These are phyloP conservation scores for Podospora pseudopauciseta DNA, from an alignment of 495 filamentous ascomycete species.

Conservation along the genomic window DNA sequence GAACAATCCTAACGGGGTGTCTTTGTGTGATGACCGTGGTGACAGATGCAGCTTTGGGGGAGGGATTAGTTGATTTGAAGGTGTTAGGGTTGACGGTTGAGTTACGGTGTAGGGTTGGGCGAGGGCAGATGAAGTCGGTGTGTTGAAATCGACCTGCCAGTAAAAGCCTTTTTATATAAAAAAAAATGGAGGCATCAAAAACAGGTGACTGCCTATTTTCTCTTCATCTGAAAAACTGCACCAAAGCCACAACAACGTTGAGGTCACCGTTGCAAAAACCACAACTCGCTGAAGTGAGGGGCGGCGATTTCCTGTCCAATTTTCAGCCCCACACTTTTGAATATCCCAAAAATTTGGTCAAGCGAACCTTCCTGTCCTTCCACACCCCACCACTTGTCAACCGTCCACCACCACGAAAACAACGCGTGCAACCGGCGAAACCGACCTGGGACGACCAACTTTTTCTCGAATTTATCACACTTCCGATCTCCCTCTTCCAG, in stretches of 20 bases:
- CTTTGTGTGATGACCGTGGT: neutral
- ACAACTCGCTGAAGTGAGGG: neutral
- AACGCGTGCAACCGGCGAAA: neutral
- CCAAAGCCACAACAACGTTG: neutral
- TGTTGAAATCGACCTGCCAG: neutral
- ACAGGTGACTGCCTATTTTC: no score
- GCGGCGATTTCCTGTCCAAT: neutral
- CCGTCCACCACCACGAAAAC: slow-evolving; percentile 4
- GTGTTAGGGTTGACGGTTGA: neutral
- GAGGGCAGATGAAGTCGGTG: neutral
- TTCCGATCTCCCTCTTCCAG: neutral
- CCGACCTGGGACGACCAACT: neutral
- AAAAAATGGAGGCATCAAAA: no score
- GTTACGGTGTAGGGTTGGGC: neutral
- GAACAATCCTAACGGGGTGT: neutral
- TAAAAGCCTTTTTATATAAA: neutral
- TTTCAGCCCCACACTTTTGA: neutral
- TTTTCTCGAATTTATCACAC: neutral
- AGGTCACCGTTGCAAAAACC: neutral
- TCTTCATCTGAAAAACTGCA: neutral
- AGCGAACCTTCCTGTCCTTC: slow-evolving; percentile 10
- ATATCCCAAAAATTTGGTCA: slow-evolving; percentile 7
- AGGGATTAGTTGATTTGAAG: neutral
- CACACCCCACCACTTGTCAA: slow-evolving; percentile 29
- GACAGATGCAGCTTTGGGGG: neutral